These are phyloP conservation scores for Pluteus cervinus DNA, from an alignment of 768 basidiomycete genomes.

Conservation along the genomic window DNA sequence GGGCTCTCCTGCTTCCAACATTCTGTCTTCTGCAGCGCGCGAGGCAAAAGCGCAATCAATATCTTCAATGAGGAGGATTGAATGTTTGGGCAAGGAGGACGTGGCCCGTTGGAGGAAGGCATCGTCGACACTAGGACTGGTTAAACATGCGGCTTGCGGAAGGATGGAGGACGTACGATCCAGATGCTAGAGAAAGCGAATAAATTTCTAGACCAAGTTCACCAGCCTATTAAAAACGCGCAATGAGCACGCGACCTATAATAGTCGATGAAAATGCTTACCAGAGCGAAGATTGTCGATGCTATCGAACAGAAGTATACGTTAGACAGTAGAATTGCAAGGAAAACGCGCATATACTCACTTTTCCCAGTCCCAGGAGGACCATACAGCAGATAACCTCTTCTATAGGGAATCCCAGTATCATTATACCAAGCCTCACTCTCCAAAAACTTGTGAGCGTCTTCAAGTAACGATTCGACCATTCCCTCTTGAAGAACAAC, in stretches of 20 bases:
- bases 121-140: conserved; percentile 38
- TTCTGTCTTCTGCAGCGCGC: conserved; percentile 30
- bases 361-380: conserved; percentile 59
- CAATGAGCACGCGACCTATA: neutral
- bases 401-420: conserved; percentile 63
- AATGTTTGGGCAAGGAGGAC: conserved; percentile 40
- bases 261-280: conserved; percentile 11
- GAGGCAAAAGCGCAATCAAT: conserved; percentile 55
- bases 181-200: conserved; percentile 42
- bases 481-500: conserved; percentile 57
- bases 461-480: conserved; percentile 49
- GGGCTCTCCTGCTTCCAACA: conserved; percentile 7
- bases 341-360: conserved; percentile 18
- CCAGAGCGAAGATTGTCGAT: conserved; percentile 48
- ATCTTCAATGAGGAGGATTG: conserved; percentile 53
- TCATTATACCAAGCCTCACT: conserved; percentile 57
- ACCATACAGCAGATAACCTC: conserved; percentile 61
- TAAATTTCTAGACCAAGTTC: conserved; percentile 83
- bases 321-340: conserved; percentile 26
- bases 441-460: conserved; percentile 53
- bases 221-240: conserved; percentile 27
- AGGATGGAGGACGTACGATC: conserved; percentile 27
- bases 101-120: conserved; percentile 38
- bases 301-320: no score
- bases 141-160: conserved; percentile 5